A percentile compares a stretch with the other conserved stretches of the same genome.
Evolutionary conservation across 495 filamentous ascomycete species (phyloP).

Genomic region (Massariosphaeria phaeospora): DNA sequence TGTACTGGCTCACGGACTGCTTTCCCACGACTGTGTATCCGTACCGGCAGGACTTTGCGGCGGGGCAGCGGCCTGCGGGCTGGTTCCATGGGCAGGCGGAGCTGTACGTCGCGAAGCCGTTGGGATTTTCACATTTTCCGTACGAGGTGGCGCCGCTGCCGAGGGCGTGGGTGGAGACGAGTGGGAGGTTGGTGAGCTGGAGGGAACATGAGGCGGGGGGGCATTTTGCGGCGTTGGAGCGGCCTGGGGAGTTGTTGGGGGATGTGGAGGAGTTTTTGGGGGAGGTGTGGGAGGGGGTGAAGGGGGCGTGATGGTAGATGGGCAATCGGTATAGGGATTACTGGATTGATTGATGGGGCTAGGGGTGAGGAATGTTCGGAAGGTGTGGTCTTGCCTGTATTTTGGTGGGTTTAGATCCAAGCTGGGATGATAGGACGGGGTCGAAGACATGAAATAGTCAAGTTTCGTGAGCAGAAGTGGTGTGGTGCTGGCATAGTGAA

Average conservation of each 20-base stretch:
- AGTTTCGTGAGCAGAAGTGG: too few species aligned
- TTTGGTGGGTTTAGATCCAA: too few species aligned
- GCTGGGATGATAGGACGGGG: too few species aligned
- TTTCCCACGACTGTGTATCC: constrained; percentile 55
- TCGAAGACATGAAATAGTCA: too few species aligned
- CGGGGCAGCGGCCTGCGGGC: constrained; percentile 6
- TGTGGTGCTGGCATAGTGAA: too few species aligned
- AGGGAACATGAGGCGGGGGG: constrained; percentile 51
- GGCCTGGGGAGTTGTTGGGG: constrained; percentile 49
- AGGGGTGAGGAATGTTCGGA: too few species aligned
- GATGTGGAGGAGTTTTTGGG: constrained; percentile 57
- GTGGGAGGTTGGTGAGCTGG: constrained; percentile 49
- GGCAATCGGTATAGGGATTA: not conserved
- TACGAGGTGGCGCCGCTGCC: constrained; percentile 51
- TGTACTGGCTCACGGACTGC: constrained; percentile 64
- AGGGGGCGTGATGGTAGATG: too few species aligned
- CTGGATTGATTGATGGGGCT: not conserved
- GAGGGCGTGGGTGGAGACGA: constrained; percentile 48
- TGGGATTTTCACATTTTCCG: constrained; percentile 57
- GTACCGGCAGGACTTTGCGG: constrained; percentile 45
- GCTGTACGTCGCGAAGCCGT: constrained; percentile 49
- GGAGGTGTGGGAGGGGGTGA: constrained; percentile 39
- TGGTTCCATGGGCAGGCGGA: constrained; percentile 22
- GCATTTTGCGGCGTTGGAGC: constrained; percentile 60
- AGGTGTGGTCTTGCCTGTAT: too few species aligned